A percentile compares a stretch with the other conserved stretches of the same genome.
phyloP scores from a whole-genome alignment of 768 basidiomycete species.

The Porphyrellus cyaneotinctus region DNA sequence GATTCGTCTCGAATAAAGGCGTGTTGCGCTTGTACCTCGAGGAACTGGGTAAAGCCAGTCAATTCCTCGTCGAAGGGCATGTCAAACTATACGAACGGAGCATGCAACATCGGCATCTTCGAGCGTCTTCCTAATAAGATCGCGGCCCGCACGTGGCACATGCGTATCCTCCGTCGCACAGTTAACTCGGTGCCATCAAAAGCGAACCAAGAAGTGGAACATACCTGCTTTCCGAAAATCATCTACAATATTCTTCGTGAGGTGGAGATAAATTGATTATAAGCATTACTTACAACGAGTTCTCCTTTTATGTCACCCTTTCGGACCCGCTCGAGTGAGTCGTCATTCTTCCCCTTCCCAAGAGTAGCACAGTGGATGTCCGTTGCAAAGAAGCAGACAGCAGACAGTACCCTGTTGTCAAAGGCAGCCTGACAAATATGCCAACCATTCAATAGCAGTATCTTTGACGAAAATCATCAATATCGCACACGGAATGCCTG shows the following conservation, averaged over 20 bases:
- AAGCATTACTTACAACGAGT: slow-evolving; percentile 55
- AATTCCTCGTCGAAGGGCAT: neutral
- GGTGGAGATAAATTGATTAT: neutral
- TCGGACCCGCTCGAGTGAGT: slow-evolving; percentile 69
- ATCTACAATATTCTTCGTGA: slow-evolving; percentile 45
- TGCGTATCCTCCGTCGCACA: slow-evolving; percentile 69
- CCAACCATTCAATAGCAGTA: neutral
- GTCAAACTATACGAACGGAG: slow-evolving; percentile 51
- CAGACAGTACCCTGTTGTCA: slow-evolving; percentile 73
- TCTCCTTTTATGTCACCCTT: slow-evolving; percentile 86
- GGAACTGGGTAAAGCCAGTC: slow-evolving; percentile 49
- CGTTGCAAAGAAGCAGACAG: slow-evolving; percentile 94
- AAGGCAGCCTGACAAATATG: slow-evolving; percentile 67
- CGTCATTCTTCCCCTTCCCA: slow-evolving; percentile 79
- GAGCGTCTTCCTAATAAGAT: slow-evolving; percentile 75
- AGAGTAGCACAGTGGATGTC: slow-evolving; percentile 87
- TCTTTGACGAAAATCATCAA: neutral
- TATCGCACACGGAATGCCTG: slow-evolving; percentile 50
- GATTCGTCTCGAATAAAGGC: slow-evolving; percentile 92
- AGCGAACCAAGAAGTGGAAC: slow-evolving; percentile 1
- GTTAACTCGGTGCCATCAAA: neutral
- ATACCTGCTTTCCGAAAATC: slow-evolving; percentile 93
- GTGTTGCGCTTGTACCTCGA: slow-evolving; percentile 96
- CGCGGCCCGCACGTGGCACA: slow-evolving; percentile 82
- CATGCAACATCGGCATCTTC: slow-evolving; percentile 73